Conservation (phyloP, 345 rosid genomes). For the Acer negundo region DNA sequence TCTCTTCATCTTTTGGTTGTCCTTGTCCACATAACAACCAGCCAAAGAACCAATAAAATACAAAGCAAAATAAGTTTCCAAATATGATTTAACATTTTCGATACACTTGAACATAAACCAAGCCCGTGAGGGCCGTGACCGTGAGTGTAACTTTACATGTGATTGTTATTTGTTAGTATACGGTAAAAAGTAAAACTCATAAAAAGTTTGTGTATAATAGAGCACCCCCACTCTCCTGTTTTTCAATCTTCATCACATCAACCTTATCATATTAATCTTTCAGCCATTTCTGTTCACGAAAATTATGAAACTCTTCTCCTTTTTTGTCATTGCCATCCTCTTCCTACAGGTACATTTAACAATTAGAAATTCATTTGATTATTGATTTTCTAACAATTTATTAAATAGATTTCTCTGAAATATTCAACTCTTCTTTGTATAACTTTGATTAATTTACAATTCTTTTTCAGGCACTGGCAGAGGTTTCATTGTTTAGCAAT, state of each 20-base stretch:
- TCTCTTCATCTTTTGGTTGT: not conserved
- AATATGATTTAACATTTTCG: conserved; percentile 17
- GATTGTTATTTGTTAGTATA: conserved; percentile 3
- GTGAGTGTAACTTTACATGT: conserved; percentile 9
- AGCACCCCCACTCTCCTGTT: not conserved
- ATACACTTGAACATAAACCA: conserved; percentile 14
- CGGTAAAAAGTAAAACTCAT: not conserved
- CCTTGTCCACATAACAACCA: not conserved
- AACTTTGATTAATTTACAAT: not conserved
- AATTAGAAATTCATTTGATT: not conserved
- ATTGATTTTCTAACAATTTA: not conserved
- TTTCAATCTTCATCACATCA: conserved; percentile 12
- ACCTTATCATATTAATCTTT: conserved; percentile 8
- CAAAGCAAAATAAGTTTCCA: conserved; percentile 24
- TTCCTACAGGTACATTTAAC: conserved; percentile 28
- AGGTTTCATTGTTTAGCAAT: conserved; percentile 17
- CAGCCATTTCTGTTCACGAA: not conserved
- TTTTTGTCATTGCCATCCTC: conserved; percentile 25
- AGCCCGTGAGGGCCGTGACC: conserved; percentile 3
- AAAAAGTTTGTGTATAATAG: not conserved
- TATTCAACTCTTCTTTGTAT: not conserved
- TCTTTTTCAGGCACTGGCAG: conserved; percentile 26
- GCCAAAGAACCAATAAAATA: conserved; percentile 20
- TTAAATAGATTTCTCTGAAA: not conserved
- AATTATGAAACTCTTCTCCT: conserved; percentile 32